These are phyloP conservation scores for Antarctomyces pellizariae DNA, from an alignment of 495 filamentous ascomycete species.

Conservation along the genomic window DNA sequence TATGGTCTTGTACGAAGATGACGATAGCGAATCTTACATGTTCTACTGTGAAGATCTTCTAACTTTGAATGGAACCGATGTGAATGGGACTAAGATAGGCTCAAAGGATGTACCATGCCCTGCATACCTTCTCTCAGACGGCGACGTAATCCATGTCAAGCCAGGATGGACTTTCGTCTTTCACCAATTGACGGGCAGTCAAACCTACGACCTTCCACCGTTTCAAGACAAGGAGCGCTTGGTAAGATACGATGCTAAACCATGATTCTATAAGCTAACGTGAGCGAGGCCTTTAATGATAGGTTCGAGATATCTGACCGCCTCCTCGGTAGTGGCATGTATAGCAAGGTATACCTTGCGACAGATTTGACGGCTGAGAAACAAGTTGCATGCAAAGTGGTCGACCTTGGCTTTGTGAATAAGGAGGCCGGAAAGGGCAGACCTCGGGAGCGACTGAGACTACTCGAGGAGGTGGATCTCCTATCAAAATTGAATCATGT, in stretches of 20 bases:
- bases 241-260: neutral
- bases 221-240: neutral
- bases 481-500: conserved; percentile 36
- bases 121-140: conserved; percentile 28
- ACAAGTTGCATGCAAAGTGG: conserved; percentile 59
- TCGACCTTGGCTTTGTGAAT: conserved; percentile 12
- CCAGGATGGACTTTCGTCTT: conserved; percentile 17
- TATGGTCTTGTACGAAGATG: conserved; percentile 26
- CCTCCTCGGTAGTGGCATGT: conserved; percentile 61
- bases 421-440: conserved; percentile 2
- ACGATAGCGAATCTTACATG: conserved; percentile 18
- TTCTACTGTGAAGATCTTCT: conserved; percentile 35
- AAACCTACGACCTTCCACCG: conserved; percentile 1
- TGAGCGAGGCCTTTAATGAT: conserved; percentile 20
- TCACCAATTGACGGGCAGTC: conserved; percentile 7
- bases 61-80: conserved; percentile 30
- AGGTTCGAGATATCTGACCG: conserved; percentile 25
- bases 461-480: conserved; percentile 28
- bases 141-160: conserved; percentile 25
- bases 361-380: conserved; percentile 37
- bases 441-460: conserved; percentile 9
- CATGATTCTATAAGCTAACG: neutral
- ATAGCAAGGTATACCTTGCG: conserved; percentile 66
- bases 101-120: conserved; percentile 10
- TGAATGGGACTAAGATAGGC: conserved; percentile 25